Base-by-base conservation (phyloP, 352 stramenopile genomes). In the Globisporangium cederbergense region DNA sequence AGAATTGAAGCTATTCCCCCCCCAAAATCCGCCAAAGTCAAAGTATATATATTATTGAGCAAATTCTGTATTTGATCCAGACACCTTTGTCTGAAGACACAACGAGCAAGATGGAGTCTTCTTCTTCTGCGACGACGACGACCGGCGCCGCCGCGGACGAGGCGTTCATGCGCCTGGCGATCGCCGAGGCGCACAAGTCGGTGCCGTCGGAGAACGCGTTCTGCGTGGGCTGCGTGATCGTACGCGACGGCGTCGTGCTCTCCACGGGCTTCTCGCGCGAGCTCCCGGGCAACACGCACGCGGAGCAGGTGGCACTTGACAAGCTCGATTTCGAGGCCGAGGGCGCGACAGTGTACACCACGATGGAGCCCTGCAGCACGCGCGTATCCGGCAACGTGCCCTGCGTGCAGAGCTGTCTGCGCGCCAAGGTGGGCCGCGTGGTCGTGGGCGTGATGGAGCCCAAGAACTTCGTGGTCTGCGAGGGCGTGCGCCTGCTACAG, bases 311-410 rank as follows among this genome's bases (percentile, higher is more conserved):
- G 40, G 87, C 87, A 32, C 75, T 97, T 42, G 64, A 79, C 28
- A 96, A 96, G 72, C 83, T 96, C 49, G 71, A 71, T 55, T 92
- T 91, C 40, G 61, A 88, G 34, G 89, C 88, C 10, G 32, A 61
- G 1, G 78, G 73, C 20, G 70, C 81, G n/a, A 94, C 86, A 2
- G 73, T 97, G 30, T 97, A 95, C 74, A 95, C 87, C 25, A 96
- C 87, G 11, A 97, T 97, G 89, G 89, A 97, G 80, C 87, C 89
- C 3, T 97, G 89, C 70, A 95, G 84, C 73, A 76, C 67, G 65
- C 77, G 89, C n/a, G 72, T 95, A n/a, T 96, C 87, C 10, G 88
- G 86, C 1, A 96, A 95, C 53, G 77, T 78, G 42, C 78, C 87
- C 14, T 97, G 89, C 64, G 89, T 94, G 9, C 75, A 90, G 60